phyloP scores from a whole-genome alignment of 2,329 filamentous ascomycete genomes.

The Blumeria hordei region DNA sequence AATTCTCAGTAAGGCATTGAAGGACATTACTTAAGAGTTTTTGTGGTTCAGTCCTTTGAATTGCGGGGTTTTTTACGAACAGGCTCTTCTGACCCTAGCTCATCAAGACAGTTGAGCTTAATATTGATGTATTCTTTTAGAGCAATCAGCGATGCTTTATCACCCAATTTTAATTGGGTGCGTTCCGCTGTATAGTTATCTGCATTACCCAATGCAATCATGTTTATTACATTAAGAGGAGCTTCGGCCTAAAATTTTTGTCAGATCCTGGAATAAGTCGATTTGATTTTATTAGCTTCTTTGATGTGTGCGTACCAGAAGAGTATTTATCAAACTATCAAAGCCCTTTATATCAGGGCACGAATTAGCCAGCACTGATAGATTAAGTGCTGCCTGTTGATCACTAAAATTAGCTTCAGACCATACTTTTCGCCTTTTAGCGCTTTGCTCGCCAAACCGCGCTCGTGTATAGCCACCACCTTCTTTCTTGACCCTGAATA shows the following conservation, averaged over 20 bases:
- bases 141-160: constrained; percentile 6
- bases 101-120: constrained; percentile 1
- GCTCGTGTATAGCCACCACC: neutral
- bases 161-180: constrained; percentile 2
- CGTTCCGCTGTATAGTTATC: constrained; percentile 2
- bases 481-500: neutral
- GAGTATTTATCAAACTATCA: constrained; percentile 25
- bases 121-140: constrained; percentile 7
- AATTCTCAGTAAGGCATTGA: too few relatives aligned
- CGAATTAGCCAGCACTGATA: constrained; percentile 30
- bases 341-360: constrained; percentile 13
- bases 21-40: too few relatives aligned
- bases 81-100: neutral
- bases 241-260: constrained; percentile 17
- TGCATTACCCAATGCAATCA: constrained; percentile 14
- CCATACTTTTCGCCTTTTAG: neutral
- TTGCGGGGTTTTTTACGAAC: neutral
- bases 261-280: constrained; percentile 5
- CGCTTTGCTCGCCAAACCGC: neutral
- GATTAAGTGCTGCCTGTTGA: constrained; percentile 40
- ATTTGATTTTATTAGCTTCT: constrained; percentile 5
- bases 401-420: constrained; percentile 16
- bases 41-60: neutral
- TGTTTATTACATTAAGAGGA: constrained; percentile 17
- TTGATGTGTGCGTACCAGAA: constrained; percentile 29